phyloP scores from a whole-genome alignment of 306 rosid species.

The Nissolia schottii region DNA sequence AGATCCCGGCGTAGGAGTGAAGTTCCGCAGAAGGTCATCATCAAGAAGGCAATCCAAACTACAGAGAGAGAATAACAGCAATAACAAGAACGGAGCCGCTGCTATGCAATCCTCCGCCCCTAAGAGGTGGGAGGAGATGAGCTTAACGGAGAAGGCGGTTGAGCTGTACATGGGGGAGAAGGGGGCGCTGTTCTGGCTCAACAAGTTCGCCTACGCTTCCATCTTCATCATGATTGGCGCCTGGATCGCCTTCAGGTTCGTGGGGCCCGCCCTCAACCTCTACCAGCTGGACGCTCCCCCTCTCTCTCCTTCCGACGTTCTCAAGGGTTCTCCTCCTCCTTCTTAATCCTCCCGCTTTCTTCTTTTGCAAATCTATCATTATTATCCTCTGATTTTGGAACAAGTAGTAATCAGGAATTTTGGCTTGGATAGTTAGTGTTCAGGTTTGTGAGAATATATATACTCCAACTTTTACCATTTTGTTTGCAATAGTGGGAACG shows the following conservation, averaged over 20 bases:
- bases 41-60: constrained; percentile 46
- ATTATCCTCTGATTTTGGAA: too few relatives aligned
- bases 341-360: too few relatives aligned
- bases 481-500: too few relatives aligned
- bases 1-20: constrained; percentile 42
- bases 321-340: constrained; percentile 70
- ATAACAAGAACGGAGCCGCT: constrained; percentile 15
- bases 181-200: constrained; percentile 81
- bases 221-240: constrained; percentile 81
- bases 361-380: too few relatives aligned
- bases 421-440: too few relatives aligned
- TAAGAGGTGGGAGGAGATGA: constrained; percentile 96
- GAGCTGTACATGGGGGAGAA: constrained; percentile 85
- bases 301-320: constrained; percentile 52
- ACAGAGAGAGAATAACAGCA: constrained; percentile 40
- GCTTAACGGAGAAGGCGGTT: constrained; percentile 56
- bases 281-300: constrained; percentile 85
- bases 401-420: too few relatives aligned
- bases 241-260: constrained; percentile 85
- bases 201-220: constrained; percentile 91
- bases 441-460: too few relatives aligned
- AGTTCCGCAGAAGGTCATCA: constrained; percentile 59
- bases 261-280: constrained; percentile 82
- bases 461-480: too few relatives aligned
- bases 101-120: constrained; percentile 14